Percentiles rank a stretch among this genome's conserved stretches.
Evolutionary conservation across 2,329 filamentous ascomycete species (phyloP).

Genomic region (Corniculantispora saksenae): DNA sequence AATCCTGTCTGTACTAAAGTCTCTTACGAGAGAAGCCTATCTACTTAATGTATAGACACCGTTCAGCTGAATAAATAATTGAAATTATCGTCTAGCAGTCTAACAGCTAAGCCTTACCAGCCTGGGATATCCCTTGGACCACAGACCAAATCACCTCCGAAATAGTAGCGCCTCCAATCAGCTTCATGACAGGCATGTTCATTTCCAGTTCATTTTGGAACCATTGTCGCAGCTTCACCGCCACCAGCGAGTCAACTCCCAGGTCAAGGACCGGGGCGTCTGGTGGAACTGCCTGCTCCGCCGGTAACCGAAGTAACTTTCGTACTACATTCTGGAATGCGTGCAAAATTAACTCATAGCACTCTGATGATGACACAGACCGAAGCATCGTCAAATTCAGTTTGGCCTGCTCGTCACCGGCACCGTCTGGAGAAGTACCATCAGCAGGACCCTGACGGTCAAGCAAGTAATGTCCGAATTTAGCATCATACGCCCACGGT

Average conservation of each 20-base stretch:
- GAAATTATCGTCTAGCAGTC: too few relatives aligned
- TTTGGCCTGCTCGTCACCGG: neutral
- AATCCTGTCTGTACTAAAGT: too few relatives aligned
- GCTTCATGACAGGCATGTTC: slow-evolving; percentile 47
- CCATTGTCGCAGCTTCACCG: slow-evolving; percentile 46
- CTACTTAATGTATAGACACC: too few relatives aligned
- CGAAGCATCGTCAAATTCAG: neutral
- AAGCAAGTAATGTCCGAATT: slow-evolving; percentile 18
- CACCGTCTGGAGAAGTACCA: neutral
- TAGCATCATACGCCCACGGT: slow-evolving; percentile 13
- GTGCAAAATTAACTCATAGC: neutral
- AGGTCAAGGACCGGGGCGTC: slow-evolving; percentile 13
- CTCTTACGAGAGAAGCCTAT: too few relatives aligned
- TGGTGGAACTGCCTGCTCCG: neutral
- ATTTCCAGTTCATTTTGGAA: slow-evolving; percentile 45
- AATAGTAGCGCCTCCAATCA: slow-evolving; percentile 32
- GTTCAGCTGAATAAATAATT: too few relatives aligned
- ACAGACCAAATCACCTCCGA: too few relatives aligned
- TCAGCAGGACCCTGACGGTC: neutral
- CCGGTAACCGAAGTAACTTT: neutral
- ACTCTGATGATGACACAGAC: neutral
- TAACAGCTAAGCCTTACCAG: too few relatives aligned
- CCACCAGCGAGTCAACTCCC: slow-evolving; percentile 33
- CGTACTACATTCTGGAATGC: slow-evolving; percentile 36
- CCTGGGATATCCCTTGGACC: too few relatives aligned